Base-by-base conservation (phyloP, 1,139 yeast species). In the Geotrichum bryndzae region DNA sequence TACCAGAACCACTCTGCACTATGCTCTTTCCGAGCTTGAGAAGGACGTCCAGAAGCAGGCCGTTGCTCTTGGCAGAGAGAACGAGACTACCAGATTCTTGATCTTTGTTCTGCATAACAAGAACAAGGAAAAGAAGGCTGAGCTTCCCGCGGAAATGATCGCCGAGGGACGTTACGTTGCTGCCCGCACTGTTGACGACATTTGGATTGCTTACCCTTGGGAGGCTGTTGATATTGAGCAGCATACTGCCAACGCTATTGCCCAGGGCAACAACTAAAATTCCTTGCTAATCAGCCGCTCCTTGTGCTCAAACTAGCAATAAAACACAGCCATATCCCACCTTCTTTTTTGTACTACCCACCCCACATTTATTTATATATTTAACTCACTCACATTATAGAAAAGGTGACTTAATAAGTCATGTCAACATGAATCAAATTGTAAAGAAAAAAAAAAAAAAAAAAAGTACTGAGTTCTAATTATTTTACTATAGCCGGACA, bases 201-300 rank as follows among this genome's bases (percentile, higher is more conserved):
- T 82, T 69, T 94, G 99, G 99, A 91, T 90, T 70, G 97, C 97
- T 54, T 94, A 94, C 75, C 98, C 98, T 59, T 94, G 99, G 99
- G 97, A 90, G 77, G 85, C 95, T 41, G 82, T 82, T 64, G 97
- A 92, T 77, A 94, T 92, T 74, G 97, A 89, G 59, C 82, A 81
- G 76, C 99, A 92, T 74, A 89, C 96, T 61, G 80, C 83, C 74
- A 82, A 80, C 74, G 97, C 97, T 50, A 79, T 85, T 65, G 84
- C 84, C 71, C 97, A 92, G 77, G 96, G 88, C 52, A 83, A 84
- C 69, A 71, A 70, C 66, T 74, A 70, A 46, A 25, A 11, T 54
- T 27, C 11, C 6, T 15, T 6, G 23, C 6, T 4, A 38, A 6
- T 13, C 5, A 7, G 11, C 51, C 3, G 45, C 13, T n/a, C n/a